Conservation (phyloP, 164 flowering plant genomes). For the Aristolochia fimbriata region DNA sequence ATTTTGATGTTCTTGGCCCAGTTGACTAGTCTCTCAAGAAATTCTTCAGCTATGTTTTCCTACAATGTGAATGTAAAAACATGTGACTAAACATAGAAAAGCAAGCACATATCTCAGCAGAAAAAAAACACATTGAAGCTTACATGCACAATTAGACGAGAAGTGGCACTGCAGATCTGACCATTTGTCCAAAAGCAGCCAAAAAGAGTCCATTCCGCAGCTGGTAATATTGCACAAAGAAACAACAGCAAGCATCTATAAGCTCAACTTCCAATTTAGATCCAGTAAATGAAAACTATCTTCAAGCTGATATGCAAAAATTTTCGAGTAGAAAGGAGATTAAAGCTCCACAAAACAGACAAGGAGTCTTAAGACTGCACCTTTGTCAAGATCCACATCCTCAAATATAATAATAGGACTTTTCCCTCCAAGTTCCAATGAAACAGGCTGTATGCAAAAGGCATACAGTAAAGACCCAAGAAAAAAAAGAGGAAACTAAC, state of each 20-base stretch:
- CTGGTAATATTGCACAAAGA: slow-evolving; percentile 28
- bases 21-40: slow-evolving; percentile 56
- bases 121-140: slow-evolving; percentile 14
- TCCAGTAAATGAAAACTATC: no score
- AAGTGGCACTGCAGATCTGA: slow-evolving; percentile 98
- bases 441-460: slow-evolving; percentile 61
- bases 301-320: no score
- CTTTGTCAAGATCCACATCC: slow-evolving; percentile 88
- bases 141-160: slow-evolving; percentile 92
- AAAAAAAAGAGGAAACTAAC: not conserved
- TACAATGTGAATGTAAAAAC: slow-evolving; percentile 18
- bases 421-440: slow-evolving; percentile 98
- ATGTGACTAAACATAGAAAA: not conserved
- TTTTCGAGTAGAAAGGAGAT: no score
- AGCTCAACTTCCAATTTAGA: no score
- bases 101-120: not conserved
- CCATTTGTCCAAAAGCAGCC: slow-evolving; percentile 99
- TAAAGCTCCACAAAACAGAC: no score
- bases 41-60: slow-evolving; percentile 80
- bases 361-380: slow-evolving; percentile 15
- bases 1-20: slow-evolving; percentile 81
- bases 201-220: slow-evolving; percentile 91
- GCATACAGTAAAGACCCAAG: not conserved
- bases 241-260: not conserved
- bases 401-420: slow-evolving; percentile 95